Base-by-base conservation (phyloP, 345 rosid species). In the Balakata baccata region DNA sequence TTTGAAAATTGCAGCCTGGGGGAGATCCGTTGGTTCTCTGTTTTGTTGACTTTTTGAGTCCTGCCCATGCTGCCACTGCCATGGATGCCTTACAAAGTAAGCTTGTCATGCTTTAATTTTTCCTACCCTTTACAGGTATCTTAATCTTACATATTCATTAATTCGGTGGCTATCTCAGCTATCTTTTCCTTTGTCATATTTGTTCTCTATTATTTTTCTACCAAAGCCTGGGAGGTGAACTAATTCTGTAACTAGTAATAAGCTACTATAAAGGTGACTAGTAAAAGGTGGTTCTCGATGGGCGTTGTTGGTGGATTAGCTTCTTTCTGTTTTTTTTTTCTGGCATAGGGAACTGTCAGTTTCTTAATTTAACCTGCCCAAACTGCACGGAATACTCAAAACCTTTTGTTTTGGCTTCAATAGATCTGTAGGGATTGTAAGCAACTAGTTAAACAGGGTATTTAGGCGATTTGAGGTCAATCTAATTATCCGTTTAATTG, bases 41-140 rank as follows among this genome's bases (percentile, higher is more conserved):
- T 77, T 89, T 89, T 81, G 94, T 89, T 84, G 94, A 89, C 76
- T 89, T 89, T 81, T 64, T 66, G 50, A 86, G 85, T 79, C 90
- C 94, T 64, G 89, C 89, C 13, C 86, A 88, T 81, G 90, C 94
- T 29, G 88, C 92, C 47, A 88, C 87, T 9, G 89, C 90, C 45
- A 75, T 86, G 86, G 87, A 88, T 79, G 92, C 92, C 58, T 83
- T 89, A 73, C 94, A 87, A 85, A 92, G 94, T 89, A 63, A 79
- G 85, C 73, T 67, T 70, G 59, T 29, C 41, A 29, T 76, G 50
- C 37, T 62, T 38, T 52, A 1, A 20, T 10, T 18, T 37, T 14
- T 11, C 0, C 5, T 22, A 41, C 22, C 4, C 53, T 59, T 0
- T 18, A 16, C 6, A 11, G 74, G 37, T 22, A 29, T 43, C 20